A percentile compares a stretch with the other conserved stretches of the same genome.
Conservation (phyloP, 345 rosid genomes). For the Brassica nigra region DNA sequence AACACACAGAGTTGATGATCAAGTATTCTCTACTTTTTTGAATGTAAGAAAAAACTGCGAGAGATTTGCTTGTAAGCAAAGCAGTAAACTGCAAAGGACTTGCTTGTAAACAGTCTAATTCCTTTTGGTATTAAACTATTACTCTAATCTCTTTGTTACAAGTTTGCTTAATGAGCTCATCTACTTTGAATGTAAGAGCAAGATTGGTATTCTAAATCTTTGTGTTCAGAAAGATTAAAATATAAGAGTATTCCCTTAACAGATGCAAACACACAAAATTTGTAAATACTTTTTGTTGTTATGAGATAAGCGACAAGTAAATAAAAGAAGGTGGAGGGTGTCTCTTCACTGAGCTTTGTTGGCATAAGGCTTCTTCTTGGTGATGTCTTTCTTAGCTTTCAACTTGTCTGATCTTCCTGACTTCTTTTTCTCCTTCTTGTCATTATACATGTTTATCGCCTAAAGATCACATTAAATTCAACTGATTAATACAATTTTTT, state of each 20-base stretch:
- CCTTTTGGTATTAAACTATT: too few species aligned
- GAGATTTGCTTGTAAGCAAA: constrained; percentile 6
- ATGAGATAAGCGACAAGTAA: not conserved
- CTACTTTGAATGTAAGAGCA: not conserved
- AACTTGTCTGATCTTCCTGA: constrained; percentile 38
- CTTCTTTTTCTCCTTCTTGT: constrained; percentile 71
- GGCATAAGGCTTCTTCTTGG: constrained; percentile 31
- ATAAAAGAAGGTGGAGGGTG: not conserved
- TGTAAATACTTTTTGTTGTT: not conserved
- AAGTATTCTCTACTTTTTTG: not conserved
- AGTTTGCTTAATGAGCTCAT: not conserved
- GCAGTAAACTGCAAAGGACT: not conserved
- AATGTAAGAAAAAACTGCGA: not conserved
- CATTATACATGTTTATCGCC: constrained; percentile 83
- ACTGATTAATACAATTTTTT: not conserved
- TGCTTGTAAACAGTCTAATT: too few species aligned
- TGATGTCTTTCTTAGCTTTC: constrained; percentile 41
- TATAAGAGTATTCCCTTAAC: not conserved
- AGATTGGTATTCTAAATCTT: not conserved
- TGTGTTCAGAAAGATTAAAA: not conserved
- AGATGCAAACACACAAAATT: constrained; percentile 17
- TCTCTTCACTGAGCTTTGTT: constrained; percentile 29
- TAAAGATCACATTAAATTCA: constrained; percentile 22
- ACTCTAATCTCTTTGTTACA: not conserved
- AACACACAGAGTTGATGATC: not conserved